Conservation (phyloP, 2,329 filamentous ascomycete species). For the Cylindrodendrum hubeiense region DNA sequence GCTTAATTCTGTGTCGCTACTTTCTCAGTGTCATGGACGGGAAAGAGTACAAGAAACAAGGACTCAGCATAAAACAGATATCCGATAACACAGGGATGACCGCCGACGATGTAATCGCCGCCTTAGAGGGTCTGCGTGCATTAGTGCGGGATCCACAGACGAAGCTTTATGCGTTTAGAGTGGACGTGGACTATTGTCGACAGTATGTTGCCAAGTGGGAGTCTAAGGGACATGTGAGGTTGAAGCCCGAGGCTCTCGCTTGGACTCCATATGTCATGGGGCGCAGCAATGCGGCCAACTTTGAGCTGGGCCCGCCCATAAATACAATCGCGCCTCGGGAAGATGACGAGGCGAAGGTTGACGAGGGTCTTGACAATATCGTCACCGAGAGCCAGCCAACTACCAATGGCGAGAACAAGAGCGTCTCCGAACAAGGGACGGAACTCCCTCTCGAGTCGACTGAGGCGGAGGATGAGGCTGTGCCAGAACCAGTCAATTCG, state of each 20-base stretch:
- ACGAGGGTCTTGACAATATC: constrained; percentile 46
- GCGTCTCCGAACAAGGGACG: constrained; percentile 17
- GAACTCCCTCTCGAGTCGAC: constrained; percentile 24
- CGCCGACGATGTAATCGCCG: constrained; percentile 94
- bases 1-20: constrained; percentile 87
- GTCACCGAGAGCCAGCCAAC: constrained; percentile 35
- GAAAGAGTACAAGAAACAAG: constrained; percentile 53
- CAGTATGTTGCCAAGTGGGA: constrained; percentile 93
- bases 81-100: constrained; percentile 96
- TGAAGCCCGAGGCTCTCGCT: constrained; percentile 83
- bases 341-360: constrained; percentile 68
- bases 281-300: constrained; percentile 82
- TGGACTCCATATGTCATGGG: constrained; percentile 99
- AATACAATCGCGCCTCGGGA: constrained; percentile 91
- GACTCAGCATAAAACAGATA: constrained; percentile 74
- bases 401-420: constrained; percentile 39
- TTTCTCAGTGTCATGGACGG: constrained; percentile 66
- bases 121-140: constrained; percentile 88
- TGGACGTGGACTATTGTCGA: constrained; percentile 87
- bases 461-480: constrained; percentile 39
- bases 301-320: constrained; percentile 83
- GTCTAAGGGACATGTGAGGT: constrained; percentile 85
- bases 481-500: constrained; percentile 45
- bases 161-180: constrained; percentile 87
- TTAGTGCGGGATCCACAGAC: constrained; percentile 91